Evolutionary conservation across 768 basidiomycete species (phyloP).

Genomic region (Mrakia gelida): DNA sequence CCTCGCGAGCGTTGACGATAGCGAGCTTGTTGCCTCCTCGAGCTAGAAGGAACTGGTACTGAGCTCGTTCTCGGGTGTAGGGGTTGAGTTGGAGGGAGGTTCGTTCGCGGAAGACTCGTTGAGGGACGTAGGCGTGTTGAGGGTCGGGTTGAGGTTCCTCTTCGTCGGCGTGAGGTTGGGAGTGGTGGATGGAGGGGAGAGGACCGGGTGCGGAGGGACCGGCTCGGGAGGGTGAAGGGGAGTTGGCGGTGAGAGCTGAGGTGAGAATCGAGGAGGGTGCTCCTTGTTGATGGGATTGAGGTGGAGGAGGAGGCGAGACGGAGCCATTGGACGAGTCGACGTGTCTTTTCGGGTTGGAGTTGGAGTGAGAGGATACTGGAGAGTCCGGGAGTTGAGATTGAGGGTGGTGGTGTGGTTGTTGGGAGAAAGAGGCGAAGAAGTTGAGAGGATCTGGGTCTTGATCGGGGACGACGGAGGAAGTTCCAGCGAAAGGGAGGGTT

Average conservation of each 20-base stretch:
- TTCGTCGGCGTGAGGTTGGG: not conserved
- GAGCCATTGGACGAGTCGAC: not conserved
- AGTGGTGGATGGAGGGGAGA: not conserved
- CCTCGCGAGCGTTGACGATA: conserved; percentile 19
- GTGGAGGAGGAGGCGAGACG: not conserved
- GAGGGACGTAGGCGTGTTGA: not conserved
- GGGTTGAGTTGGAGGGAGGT: conserved; percentile 31
- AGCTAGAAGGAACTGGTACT: conserved; percentile 16
- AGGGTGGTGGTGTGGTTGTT: not conserved
- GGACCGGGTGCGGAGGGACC: not conserved
- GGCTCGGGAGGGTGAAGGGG: not conserved
- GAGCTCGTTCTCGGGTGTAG: conserved; percentile 28
- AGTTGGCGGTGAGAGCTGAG: not conserved
- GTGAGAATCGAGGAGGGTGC: not conserved
- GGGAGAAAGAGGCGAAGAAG: not conserved
- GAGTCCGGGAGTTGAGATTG: not conserved
- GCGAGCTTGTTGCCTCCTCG: conserved; percentile 17
- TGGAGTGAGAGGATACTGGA: not conserved
- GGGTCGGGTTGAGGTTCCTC: not conserved
- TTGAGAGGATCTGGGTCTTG: not conserved
- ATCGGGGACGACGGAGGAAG: not conserved
- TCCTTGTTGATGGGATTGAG: not conserved
- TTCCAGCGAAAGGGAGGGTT: not conserved
- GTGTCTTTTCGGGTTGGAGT: not conserved
- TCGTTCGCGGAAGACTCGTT: conserved; percentile 19